Evolutionary conservation across 2,329 filamentous ascomycete genomes (phyloP).

Genomic region (Colletotrichum endophyticum): DNA sequence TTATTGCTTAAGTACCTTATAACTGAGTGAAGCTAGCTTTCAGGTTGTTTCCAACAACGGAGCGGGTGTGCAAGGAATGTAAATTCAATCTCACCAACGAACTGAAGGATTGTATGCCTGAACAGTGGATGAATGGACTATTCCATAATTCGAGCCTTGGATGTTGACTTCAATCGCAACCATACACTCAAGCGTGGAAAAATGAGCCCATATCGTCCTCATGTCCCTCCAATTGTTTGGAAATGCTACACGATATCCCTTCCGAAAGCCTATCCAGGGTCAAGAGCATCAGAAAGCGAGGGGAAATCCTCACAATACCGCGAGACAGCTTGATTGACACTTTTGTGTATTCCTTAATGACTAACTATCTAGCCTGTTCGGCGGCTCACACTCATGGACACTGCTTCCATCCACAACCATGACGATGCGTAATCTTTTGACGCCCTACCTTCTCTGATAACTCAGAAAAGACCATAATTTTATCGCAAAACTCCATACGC

Average conservation of each 20-base stretch:
- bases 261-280: neutral
- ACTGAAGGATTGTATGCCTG: neutral
- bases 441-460: neutral
- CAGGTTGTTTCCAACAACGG: neutral
- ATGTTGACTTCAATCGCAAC: neutral
- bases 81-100: neutral
- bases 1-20: too few relatives aligned
- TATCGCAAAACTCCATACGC: slow-evolving; percentile 19
- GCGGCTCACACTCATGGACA: neutral
- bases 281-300: neutral
- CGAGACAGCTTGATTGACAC: neutral
- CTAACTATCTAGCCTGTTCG: neutral
- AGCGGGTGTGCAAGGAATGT: neutral
- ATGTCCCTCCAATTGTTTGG: neutral
- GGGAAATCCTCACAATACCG: neutral
- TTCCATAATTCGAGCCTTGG: accelerated
- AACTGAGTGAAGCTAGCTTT: neutral
- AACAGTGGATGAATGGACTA: neutral
- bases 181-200: neutral
- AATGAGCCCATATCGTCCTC: neutral
- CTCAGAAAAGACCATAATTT: slow-evolving; percentile 2
- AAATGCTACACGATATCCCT: neutral
- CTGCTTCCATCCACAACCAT: neutral
- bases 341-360: slow-evolving; percentile 9
- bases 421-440: neutral